These are phyloP conservation scores for Neotropicomus parvogracilis DNA, from an alignment of 1,284 basidiomycete genomes.

Conservation along the genomic window DNA sequence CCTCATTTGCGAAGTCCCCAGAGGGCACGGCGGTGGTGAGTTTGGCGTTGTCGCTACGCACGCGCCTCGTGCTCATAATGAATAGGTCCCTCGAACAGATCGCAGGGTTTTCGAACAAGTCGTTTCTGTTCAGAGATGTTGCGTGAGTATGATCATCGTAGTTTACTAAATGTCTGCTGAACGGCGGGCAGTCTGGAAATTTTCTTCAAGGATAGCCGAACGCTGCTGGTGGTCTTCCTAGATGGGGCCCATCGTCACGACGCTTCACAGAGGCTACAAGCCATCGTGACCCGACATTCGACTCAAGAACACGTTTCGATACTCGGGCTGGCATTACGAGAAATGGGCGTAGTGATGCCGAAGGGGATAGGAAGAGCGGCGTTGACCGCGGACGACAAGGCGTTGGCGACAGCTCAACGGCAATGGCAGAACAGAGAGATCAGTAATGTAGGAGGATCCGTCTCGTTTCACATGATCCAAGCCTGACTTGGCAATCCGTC, in stretches of 20 bases:
- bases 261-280: constrained; percentile 59
- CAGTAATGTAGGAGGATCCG: constrained; percentile 64
- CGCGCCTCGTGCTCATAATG: constrained; percentile 22
- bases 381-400: constrained; percentile 47
- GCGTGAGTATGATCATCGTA: constrained; percentile 51
- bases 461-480: neutral
- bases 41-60: constrained; percentile 39
- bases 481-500: constrained; percentile 2
- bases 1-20: constrained; percentile 76
- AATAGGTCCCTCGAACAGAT: constrained; percentile 80
- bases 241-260: constrained; percentile 64
- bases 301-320: constrained; percentile 21
- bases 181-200: constrained; percentile 64
- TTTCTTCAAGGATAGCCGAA: constrained; percentile 86
- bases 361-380: constrained; percentile 38
- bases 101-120: constrained; percentile 73
- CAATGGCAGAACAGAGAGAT: constrained; percentile 87
- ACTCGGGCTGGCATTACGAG: constrained; percentile 25
- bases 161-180: neutral
- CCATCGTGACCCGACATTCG: constrained; percentile 41
- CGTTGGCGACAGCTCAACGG: constrained; percentile 64
- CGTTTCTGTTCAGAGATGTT: constrained; percentile 87
- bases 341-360: constrained; percentile 33
- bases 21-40: constrained; percentile 75
- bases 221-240: constrained; percentile 75